These are phyloP conservation scores for Trifolium fragiferum DNA, from an alignment of 306 rosid genomes.

Conservation along the genomic window DNA sequence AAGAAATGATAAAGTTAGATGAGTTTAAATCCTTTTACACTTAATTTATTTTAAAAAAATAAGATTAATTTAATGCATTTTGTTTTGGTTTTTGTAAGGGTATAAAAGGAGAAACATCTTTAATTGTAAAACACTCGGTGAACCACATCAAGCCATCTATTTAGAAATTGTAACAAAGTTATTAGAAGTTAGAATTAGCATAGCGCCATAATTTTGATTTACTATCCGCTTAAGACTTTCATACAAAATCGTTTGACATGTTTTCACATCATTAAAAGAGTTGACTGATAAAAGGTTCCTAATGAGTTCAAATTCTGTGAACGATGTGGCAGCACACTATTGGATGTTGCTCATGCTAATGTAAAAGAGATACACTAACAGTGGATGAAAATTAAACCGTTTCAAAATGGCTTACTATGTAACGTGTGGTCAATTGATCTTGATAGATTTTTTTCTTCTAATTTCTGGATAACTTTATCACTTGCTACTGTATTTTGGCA, in stretches of 20 bases:
- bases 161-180: slow-evolving; percentile 23
- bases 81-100: too few relatives aligned
- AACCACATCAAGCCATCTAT: slow-evolving; percentile 34
- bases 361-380: slow-evolving; percentile 18
- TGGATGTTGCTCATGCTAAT: slow-evolving; percentile 23
- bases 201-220: slow-evolving; percentile 12
- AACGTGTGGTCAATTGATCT: slow-evolving; percentile 10
- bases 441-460: slow-evolving; percentile 7
- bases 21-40: too few relatives aligned
- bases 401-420: slow-evolving; percentile 25
- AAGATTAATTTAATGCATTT: too few relatives aligned
- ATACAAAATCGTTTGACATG: neutral
- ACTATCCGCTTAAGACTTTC: slow-evolving; percentile 8
- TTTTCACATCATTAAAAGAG: slow-evolving; percentile 18
- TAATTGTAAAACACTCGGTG: neutral
- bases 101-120: too few relatives aligned
- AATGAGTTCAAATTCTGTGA: slow-evolving; percentile 16
- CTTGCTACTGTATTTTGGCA: slow-evolving; percentile 19
- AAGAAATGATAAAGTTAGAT: too few relatives aligned
- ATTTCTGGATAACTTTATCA: slow-evolving; percentile 25
- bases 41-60: too few relatives aligned
- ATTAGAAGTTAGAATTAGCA: slow-evolving; percentile 24
- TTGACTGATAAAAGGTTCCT: slow-evolving; percentile 28
- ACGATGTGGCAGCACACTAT: slow-evolving; percentile 5
- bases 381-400: slow-evolving; percentile 2